These are phyloP conservation scores for Fusarium equiseti DNA, from an alignment of 2,329 filamentous ascomycete genomes.

Conservation along the genomic window DNA sequence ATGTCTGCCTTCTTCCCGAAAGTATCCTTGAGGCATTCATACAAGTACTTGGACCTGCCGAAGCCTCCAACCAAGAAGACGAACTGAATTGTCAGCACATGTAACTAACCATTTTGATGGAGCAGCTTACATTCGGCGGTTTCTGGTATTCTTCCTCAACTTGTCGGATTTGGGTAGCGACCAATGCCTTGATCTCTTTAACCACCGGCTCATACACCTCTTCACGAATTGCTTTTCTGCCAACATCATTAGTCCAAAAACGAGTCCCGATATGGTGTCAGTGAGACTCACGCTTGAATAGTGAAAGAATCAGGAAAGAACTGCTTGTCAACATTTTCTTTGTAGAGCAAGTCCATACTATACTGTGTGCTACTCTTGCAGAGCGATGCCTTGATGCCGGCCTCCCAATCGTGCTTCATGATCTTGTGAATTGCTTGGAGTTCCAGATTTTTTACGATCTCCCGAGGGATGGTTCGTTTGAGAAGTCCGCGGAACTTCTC, in stretches of 20 bases:
- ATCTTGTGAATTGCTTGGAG: conserved; percentile 14
- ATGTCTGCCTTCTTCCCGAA: conserved; percentile 41
- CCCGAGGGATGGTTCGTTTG: conserved; percentile 35
- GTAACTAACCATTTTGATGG: background rate
- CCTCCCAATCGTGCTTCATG: conserved; percentile 48
- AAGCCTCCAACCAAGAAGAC: conserved; percentile 58
- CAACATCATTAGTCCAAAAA: background rate
- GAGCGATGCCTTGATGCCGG: conserved; percentile 48
- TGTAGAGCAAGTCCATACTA: conserved; percentile 21
- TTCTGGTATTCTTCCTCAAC: conserved; percentile 39
- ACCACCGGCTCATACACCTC: conserved; percentile 46
- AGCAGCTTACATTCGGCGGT: conserved; percentile 46
- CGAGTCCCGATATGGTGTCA: background rate
- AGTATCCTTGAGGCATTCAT: conserved; percentile 33
- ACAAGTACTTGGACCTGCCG: conserved; percentile 51
- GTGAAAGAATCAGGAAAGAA: conserved; percentile 10
- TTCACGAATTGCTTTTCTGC: conserved; percentile 4
- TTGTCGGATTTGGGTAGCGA: conserved; percentile 47
- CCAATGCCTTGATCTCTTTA: conserved; percentile 39
- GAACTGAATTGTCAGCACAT: conserved; percentile 44
- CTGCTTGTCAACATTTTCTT: background rate
- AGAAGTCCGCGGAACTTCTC: conserved; percentile 51
- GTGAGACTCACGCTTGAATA: conserved; percentile 21
- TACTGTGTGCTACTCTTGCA: conserved; percentile 12
- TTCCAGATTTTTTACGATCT: conserved; percentile 27